Conservation (phyloP, 1,284 basidiomycete genomes). For the Ceratobasidium sp. region DNA sequence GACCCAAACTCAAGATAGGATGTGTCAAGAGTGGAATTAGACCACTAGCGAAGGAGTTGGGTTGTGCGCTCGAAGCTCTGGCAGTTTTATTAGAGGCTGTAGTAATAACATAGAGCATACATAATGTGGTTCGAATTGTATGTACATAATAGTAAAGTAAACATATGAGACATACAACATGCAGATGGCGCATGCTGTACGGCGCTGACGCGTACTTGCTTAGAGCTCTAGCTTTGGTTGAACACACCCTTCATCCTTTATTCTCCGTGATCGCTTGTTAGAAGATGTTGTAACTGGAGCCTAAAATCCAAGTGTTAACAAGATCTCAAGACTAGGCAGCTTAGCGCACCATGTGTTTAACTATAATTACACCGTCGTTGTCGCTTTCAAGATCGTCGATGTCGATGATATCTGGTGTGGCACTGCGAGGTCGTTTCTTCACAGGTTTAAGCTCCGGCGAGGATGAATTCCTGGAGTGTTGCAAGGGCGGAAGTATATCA, state of each 20-base stretch:
- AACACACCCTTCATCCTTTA: neutral
- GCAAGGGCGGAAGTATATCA: neutral
- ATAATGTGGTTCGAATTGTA: no score
- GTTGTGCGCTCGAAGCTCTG: no score
- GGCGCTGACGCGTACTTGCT: no score
- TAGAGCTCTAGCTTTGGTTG: conserved; percentile 2
- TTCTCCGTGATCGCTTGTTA: neutral
- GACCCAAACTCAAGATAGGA: no score
- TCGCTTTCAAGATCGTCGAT: conserved; percentile 16
- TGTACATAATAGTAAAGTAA: no score
- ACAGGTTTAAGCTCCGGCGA: neutral
- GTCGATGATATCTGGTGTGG: neutral
- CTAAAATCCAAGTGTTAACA: neutral
- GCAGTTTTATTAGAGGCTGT: no score
- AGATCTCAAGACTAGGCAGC: neutral
- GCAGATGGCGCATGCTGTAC: no score
- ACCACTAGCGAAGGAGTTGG: no score
- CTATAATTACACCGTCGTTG: neutral
- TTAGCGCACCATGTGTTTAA: conserved; percentile 3
- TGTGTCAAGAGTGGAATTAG: no score
- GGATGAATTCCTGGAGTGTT: neutral
- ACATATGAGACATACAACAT: no score
- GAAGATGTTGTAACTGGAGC: neutral
- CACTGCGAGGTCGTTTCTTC: neutral
- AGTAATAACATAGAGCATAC: no score